Base-by-base conservation (phyloP, 371 early-diverging fungal species). In the Capniomyces stellatus region DNA sequence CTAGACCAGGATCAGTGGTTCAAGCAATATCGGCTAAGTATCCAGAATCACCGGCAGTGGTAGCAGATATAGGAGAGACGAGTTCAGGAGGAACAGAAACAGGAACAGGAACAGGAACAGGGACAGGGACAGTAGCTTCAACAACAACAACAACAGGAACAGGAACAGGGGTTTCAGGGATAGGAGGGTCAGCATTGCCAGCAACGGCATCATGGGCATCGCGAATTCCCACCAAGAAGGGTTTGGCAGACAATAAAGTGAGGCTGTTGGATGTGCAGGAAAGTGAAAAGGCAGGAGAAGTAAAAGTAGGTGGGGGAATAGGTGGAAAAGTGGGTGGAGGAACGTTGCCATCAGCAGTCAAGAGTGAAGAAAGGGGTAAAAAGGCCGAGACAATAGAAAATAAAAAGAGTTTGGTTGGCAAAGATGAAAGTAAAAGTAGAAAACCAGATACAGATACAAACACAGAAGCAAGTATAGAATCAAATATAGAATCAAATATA, bases 181-280 rank as follows among this genome's bases (percentile, higher is more conserved):
- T 18, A 25, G 22, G 10, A 39, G 61, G 61, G 10, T 66, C 67
- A 1, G 67, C 67, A 1, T 35, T 66, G 31, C 67, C 67, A 10
- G 61, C 67, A 0, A 65, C 67, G 0, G 67, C 64, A 1, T 63
- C 64, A 25, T 66, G 67, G 67, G 67, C 64, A 3, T 56, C 66
- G 19, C 58, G 59, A 1, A 55, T 62, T 24, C 51, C 60, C 51
- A 41, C 55, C 18, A 66, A 59, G 41, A 63, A 61, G 44, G 6
- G 18, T 46, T 8, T 21, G 10, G 10, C 6, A 18, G 39, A 52
- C 8, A 15, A 43, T 3, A 25, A 52, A n/a, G 31, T 35, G 35
- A 15, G 35, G 15, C 10, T 35, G 35, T 6, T 10, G 35, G 35
- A 41, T 18, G 18, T 41, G 18, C 41, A 41, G 18, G 15, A 35